phyloP scores from a whole-genome alignment of 2,329 filamentous ascomycete genomes.

The Neocatenulostroma microsporum region DNA sequence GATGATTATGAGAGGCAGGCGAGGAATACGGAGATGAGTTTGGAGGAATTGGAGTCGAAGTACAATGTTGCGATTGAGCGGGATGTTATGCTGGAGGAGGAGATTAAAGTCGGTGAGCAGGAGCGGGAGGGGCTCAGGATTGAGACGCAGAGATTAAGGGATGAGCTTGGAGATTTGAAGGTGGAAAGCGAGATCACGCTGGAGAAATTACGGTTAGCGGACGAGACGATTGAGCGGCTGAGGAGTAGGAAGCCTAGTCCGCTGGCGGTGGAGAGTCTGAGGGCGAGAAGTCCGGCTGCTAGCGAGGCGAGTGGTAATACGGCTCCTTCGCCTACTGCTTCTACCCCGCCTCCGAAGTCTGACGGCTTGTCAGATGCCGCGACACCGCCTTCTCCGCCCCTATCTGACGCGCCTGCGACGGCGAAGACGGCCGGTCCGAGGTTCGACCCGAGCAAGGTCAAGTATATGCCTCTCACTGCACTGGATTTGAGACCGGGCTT shows the following conservation, averaged over 20 bases:
- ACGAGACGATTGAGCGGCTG: constrained; percentile 43
- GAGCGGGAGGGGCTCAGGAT: constrained; percentile 85
- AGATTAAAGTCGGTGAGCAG: constrained; percentile 83
- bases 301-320: constrained; percentile 55
- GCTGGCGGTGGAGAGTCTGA: constrained; percentile 39
- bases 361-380: constrained; percentile 57
- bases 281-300: constrained; percentile 41
- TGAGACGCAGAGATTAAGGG: constrained; percentile 78
- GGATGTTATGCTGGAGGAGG: constrained; percentile 87
- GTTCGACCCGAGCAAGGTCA: too few relatives aligned
- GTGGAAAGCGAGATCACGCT: constrained; percentile 91
- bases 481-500: too few relatives aligned
- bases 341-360: constrained; percentile 71
- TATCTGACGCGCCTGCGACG: constrained; percentile 73
- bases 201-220: constrained; percentile 77
- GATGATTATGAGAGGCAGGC: constrained; percentile 97
- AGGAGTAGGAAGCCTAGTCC: constrained; percentile 45
- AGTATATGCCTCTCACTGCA: constrained; percentile 33
- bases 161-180: constrained; percentile 86
- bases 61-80: constrained; percentile 92
- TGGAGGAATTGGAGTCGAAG: constrained; percentile 95
- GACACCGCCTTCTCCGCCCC: constrained; percentile 86
- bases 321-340: constrained; percentile 83
- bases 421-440: constrained; percentile 22
- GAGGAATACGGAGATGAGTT: constrained; percentile 86